Conservation (phyloP, 1,139 yeast species). For the Suhomyces ambrosiae region DNA sequence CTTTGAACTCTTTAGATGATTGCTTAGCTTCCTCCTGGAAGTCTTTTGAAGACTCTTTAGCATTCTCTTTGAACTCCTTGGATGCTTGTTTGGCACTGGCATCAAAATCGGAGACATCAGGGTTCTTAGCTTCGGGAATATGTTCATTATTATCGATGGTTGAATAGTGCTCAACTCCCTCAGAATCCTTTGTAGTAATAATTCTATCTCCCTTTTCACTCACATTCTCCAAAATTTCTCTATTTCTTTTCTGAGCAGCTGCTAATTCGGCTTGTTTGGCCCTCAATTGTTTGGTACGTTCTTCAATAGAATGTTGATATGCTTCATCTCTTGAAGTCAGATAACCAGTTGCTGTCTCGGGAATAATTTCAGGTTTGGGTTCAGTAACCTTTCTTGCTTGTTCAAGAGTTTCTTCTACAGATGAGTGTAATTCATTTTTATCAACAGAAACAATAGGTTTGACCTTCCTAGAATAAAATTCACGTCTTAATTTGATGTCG, state of each 20-base stretch:
- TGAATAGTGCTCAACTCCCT: slow-evolving; percentile 26
- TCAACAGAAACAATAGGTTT: slow-evolving; percentile 20
- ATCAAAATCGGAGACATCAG: slow-evolving; percentile 12
- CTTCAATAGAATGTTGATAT: slow-evolving; percentile 15
- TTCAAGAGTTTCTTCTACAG: slow-evolving; percentile 19
- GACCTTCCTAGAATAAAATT: slow-evolving; percentile 32
- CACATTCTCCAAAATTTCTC: slow-evolving; percentile 23
- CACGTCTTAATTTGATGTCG: slow-evolving; percentile 45
- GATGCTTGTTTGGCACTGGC: slow-evolving; percentile 4
- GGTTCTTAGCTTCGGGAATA: slow-evolving; percentile 1
- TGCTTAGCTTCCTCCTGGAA: slow-evolving; percentile 3
- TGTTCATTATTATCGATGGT: slow-evolving; percentile 46
- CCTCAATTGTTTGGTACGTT: slow-evolving; percentile 21
- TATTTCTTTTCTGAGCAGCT: slow-evolving; percentile 9
- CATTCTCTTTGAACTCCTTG: slow-evolving; percentile 3
- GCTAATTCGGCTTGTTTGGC: slow-evolving; percentile 21
- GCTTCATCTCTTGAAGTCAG: slow-evolving; percentile 23
- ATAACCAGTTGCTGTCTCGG: slow-evolving; percentile 11
- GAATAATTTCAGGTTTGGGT: slow-evolving; percentile 15
- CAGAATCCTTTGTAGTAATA: slow-evolving; percentile 25
- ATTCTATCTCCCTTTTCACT: slow-evolving; percentile 35
- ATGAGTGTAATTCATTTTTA: slow-evolving; percentile 11
- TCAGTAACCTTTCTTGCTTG: slow-evolving; percentile 11
- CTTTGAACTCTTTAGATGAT: slow-evolving; percentile 6
- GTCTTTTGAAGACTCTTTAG: slow-evolving; percentile 1